Conservation (phyloP, 2,329 filamentous ascomycete species). For the Ceratocystis diversiconidia region DNA sequence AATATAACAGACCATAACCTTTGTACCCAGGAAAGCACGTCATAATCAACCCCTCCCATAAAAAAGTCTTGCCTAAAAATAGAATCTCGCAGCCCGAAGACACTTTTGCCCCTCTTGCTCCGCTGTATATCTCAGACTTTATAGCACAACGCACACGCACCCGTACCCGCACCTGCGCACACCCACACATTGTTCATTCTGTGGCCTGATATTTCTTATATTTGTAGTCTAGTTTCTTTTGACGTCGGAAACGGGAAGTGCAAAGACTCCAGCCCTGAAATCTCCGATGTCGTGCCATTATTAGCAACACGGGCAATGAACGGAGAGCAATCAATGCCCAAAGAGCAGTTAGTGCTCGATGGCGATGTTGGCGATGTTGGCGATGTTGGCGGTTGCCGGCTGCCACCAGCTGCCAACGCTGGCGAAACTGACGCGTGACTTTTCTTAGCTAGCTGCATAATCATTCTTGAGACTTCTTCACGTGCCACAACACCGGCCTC, state of each 20-base stretch:
- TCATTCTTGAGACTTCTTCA: neutral
- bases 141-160: neutral
- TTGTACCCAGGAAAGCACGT: neutral
- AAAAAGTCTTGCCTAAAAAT: neutral
- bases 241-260: neutral
- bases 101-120: neutral
- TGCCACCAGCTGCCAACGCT: neutral
- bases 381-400: neutral
- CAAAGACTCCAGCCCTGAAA: neutral
- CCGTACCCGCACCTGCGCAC: too few relatives aligned
- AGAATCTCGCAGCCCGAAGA: slow-evolving; percentile 3
- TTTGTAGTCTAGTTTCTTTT: neutral
- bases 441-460: neutral
- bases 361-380: neutral
- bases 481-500: neutral
- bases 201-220: neutral
- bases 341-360: neutral
- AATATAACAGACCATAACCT: neutral
- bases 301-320: slow-evolving; percentile 7
- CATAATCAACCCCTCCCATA: neutral
- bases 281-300: neutral
- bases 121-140: neutral
- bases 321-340: neutral
- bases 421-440: neutral
- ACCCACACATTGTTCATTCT: neutral